Evolutionary conservation across 2,329 filamentous ascomycete genomes (phyloP).

Genomic region (Diaporthe batatas): DNA sequence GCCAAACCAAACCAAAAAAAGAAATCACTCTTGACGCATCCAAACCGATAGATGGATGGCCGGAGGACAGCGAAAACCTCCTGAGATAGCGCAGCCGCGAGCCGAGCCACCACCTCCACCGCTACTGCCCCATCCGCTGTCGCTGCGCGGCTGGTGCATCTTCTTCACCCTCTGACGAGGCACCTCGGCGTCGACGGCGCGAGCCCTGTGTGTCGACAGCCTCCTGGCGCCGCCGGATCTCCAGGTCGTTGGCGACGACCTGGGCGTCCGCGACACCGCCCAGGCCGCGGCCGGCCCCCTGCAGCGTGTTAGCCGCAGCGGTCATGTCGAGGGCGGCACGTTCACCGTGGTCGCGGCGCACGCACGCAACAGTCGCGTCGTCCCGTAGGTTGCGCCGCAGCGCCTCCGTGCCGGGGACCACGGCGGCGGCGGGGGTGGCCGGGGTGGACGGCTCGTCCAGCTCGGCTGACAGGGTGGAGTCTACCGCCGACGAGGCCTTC

Average conservation of each 20-base stretch:
- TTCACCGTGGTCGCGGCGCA: neutral
- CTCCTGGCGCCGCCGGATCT: slow-evolving; percentile 15
- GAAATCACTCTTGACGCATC: neutral
- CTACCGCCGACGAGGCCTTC: neutral
- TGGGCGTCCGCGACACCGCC: neutral
- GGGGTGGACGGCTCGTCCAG: neutral
- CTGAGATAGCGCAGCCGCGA: neutral
- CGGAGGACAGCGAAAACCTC: neutral
- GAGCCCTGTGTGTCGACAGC: neutral
- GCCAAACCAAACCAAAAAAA: neutral
- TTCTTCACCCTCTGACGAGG: neutral
- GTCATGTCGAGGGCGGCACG: neutral
- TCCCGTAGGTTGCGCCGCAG: neutral
- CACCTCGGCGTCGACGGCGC: neutral
- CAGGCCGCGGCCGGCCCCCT: slow-evolving; percentile 10
- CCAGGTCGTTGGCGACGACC: neutral
- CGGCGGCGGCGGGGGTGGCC: no score
- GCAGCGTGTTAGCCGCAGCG: slow-evolving; percentile 15
- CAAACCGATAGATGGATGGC: neutral
- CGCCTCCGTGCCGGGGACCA: neutral
- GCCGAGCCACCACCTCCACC: neutral
- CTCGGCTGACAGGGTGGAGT: slow-evolving; percentile 19
- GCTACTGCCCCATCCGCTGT: neutral
- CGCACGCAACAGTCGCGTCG: neutral
- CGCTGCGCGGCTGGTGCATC: no score